These are phyloP conservation scores for Elsinoe batatas DNA, from an alignment of 2,329 filamentous ascomycete genomes.

Conservation along the genomic window DNA sequence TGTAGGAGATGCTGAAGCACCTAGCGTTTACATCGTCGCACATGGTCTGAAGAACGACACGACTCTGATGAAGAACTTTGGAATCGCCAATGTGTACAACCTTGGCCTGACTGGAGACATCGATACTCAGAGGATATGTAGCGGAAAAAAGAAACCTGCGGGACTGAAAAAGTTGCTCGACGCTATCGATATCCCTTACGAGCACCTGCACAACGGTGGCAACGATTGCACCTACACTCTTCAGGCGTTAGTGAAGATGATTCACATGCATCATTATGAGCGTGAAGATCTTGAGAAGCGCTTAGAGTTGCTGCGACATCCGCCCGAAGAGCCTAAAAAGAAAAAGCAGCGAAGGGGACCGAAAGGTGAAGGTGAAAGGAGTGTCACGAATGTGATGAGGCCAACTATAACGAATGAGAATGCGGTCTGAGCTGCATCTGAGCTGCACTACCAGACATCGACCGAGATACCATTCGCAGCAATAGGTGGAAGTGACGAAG, in stretches of 20 bases:
- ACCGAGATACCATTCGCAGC: no score
- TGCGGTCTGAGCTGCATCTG: no score
- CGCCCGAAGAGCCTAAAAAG: background rate
- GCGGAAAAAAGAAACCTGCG: background rate
- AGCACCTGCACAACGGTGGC: conserved; percentile 22
- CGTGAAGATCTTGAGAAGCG: background rate
- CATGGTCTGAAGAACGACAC: conserved; percentile 7
- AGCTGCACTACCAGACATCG: no score
- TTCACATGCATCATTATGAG: background rate
- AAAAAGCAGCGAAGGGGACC: background rate
- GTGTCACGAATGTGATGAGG: background rate
- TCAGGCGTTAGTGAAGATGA: conserved; percentile 19
- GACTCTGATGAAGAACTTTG: background rate
- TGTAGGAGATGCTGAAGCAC: background rate
- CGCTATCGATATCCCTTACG: background rate
- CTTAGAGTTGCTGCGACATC: background rate
- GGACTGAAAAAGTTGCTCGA: background rate
- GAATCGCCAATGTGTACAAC: background rate
- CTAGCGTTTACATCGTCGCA: background rate
- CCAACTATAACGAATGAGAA: background rate
- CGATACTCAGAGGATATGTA: conserved; percentile 10
- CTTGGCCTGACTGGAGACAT: background rate
- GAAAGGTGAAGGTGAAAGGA: conserved; percentile 4
- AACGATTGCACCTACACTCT: conserved; percentile 27
- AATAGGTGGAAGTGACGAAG: no score